phyloP scores from a whole-genome alignment of 2,329 filamentous ascomycete species.

The Mycogone perniciosa region DNA sequence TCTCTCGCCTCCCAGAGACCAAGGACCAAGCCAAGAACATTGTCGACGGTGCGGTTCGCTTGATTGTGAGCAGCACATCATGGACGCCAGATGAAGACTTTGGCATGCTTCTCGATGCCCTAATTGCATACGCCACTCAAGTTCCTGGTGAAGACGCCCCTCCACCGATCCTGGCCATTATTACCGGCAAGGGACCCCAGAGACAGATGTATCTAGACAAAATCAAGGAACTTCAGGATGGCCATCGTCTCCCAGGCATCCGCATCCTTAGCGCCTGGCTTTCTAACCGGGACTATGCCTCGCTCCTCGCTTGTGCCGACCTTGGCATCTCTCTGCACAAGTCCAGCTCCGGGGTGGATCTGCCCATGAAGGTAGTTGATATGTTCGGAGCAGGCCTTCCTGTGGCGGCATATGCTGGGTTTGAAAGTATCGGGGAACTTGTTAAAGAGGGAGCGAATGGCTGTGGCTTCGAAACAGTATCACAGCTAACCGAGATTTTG shows the following conservation, averaged over 20 bases:
- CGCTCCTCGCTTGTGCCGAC: constrained; percentile 76
- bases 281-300: constrained; percentile 75
- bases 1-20: constrained; percentile 61
- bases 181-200: constrained; percentile 89
- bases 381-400: constrained; percentile 96
- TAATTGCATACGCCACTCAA: constrained; percentile 63
- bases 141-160: constrained; percentile 35
- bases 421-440: constrained; percentile 86
- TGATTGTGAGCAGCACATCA: constrained; percentile 89
- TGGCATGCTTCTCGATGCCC: constrained; percentile 72
- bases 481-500: constrained; percentile 59
- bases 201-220: constrained; percentile 65
- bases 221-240: constrained; percentile 55
- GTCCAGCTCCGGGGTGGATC: constrained; percentile 87
- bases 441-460: constrained; percentile 84
- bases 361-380: constrained; percentile 99
- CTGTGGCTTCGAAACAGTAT: constrained; percentile 68
- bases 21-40: constrained; percentile 53
- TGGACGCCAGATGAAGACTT: constrained; percentile 99
- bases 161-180: constrained; percentile 75
- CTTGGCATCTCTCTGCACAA: constrained; percentile 88
- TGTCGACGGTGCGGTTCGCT: constrained; percentile 49
- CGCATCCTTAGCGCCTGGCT: constrained; percentile 80
- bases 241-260: constrained; percentile 61
- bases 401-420: constrained; percentile 78